phyloP scores from a whole-genome alignment of 495 filamentous ascomycete genomes.

The Penicillium bialowiezense region DNA sequence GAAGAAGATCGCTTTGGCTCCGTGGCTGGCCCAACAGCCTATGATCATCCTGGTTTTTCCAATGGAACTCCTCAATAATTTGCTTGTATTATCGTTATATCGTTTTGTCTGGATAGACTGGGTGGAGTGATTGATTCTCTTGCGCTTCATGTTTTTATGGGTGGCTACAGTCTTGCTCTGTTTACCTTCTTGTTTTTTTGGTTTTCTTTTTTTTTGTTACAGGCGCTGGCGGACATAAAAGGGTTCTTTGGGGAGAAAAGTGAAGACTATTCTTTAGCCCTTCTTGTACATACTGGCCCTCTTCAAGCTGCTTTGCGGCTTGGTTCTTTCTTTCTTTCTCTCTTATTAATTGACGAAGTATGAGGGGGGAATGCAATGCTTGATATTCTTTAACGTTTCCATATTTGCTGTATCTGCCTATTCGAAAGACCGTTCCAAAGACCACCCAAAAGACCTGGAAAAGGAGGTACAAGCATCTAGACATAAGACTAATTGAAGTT shows the following conservation, averaged over 20 bases:
- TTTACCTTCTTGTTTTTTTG: not conserved
- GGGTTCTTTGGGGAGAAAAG: constrained; percentile 17
- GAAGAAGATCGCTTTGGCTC: constrained; percentile 37
- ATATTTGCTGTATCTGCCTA: too few relatives aligned
- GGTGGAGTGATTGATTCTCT: constrained; percentile 18
- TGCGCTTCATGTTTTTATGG: constrained; percentile 16
- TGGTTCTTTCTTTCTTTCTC: too few relatives aligned
- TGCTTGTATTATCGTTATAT: constrained; percentile 3
- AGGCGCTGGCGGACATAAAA: constrained; percentile 27
- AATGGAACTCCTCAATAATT: constrained; percentile 38
- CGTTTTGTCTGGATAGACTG: constrained; percentile 30
- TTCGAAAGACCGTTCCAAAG: too few relatives aligned
- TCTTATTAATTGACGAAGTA: constrained; percentile 13
- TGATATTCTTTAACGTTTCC: constrained; percentile 11
- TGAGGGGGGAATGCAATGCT: constrained; percentile 6
- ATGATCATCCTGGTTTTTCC: constrained; percentile 31
- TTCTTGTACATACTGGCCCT: constrained; percentile 24
- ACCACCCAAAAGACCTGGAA: too few relatives aligned
- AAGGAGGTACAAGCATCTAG: too few relatives aligned
- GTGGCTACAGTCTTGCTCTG: constrained; percentile 15
- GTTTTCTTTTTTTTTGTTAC: constrained; percentile 6
- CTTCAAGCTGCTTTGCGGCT: constrained; percentile 7
- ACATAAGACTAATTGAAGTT: too few relatives aligned
- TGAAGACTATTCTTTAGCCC: constrained; percentile 17
- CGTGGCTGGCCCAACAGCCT: constrained; percentile 24